Conservation (phyloP, 768 basidiomycete species). For the Podaxis sp. region DNA sequence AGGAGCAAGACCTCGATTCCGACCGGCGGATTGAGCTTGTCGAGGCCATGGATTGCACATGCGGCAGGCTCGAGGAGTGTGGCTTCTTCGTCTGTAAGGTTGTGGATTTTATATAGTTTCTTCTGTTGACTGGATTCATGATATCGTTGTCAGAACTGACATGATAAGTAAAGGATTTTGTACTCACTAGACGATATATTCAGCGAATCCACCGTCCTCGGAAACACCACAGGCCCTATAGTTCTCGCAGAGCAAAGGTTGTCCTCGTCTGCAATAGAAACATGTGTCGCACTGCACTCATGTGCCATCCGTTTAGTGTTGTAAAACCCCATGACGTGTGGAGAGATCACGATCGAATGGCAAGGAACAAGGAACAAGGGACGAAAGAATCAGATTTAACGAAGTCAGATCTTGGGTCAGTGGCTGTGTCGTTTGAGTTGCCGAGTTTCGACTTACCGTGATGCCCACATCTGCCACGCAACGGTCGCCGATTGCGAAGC, state of each 20-base stretch:
- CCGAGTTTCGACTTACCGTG: constrained; percentile 47
- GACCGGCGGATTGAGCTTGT: constrained; percentile 80
- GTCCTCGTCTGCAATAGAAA: constrained; percentile 86
- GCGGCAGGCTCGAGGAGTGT: constrained; percentile 89
- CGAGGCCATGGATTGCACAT: constrained; percentile 89
- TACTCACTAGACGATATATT: constrained; percentile 80
- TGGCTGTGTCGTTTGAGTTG: constrained; percentile 24
- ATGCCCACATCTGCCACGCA: constrained; percentile 75
- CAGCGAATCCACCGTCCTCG: constrained; percentile 83
- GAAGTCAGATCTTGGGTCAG: constrained; percentile 1
- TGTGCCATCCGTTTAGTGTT: background rate
- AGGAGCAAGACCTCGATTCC: constrained; percentile 83
- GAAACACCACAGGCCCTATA: constrained; percentile 81
- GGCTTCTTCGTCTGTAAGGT: constrained; percentile 83
- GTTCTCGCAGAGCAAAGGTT: constrained; percentile 80
- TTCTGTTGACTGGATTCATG: constrained; percentile 38
- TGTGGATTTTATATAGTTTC: constrained; percentile 86
- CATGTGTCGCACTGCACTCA: constrained; percentile 71
- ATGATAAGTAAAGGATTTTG: constrained; percentile 2
- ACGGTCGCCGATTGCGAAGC: constrained; percentile 75
- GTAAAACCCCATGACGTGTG: background rate
- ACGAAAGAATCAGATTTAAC: background rate
- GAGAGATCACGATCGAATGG: constrained; percentile 1
- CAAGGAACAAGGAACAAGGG: background rate
- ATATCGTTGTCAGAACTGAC: background rate